phyloP scores from a whole-genome alignment of 495 filamentous ascomycete genomes.

The Patellaria atrata region DNA sequence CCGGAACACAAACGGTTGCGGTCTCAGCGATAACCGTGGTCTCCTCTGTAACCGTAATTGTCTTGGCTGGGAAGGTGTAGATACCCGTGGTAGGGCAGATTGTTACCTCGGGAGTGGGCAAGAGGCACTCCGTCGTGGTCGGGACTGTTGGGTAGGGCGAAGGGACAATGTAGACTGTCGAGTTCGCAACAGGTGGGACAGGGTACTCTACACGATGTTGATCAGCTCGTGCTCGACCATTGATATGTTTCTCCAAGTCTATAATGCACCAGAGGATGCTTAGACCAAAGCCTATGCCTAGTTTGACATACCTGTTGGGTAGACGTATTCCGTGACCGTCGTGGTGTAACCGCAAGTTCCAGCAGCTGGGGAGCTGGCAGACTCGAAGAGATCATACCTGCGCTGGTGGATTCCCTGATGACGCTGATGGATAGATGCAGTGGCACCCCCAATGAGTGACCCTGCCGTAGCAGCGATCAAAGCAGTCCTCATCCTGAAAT shows the following conservation, averaged over 20 bases:
- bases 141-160: constrained; percentile 46
- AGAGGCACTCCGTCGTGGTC: constrained; percentile 31
- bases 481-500: constrained; percentile 49
- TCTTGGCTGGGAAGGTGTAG: constrained; percentile 71
- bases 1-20: constrained; percentile 46
- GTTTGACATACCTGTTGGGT: constrained; percentile 5
- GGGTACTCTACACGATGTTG: constrained; percentile 6
- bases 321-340: constrained; percentile 26
- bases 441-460: constrained; percentile 47
- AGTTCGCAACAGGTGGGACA: constrained; percentile 28
- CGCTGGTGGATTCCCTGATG: constrained; percentile 47
- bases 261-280: not conserved
- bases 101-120: constrained; percentile 50
- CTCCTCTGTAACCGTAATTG: constrained; percentile 48
- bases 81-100: constrained; percentile 55
- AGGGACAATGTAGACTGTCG: constrained; percentile 23
- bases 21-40: constrained; percentile 54
- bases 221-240: not conserved
- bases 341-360: constrained; percentile 40
- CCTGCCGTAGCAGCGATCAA: constrained; percentile 50
- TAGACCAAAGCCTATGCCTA: constrained; percentile 1
- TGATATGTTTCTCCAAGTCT: constrained; percentile 5
- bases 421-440: constrained; percentile 42
- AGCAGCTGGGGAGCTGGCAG: not conserved
- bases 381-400: constrained; percentile 25